Evolutionary conservation across 345 rosid genomes (phyloP), one percentile per base, ranked within the genome.

Genomic region (Citrus trifoliata): DNA sequence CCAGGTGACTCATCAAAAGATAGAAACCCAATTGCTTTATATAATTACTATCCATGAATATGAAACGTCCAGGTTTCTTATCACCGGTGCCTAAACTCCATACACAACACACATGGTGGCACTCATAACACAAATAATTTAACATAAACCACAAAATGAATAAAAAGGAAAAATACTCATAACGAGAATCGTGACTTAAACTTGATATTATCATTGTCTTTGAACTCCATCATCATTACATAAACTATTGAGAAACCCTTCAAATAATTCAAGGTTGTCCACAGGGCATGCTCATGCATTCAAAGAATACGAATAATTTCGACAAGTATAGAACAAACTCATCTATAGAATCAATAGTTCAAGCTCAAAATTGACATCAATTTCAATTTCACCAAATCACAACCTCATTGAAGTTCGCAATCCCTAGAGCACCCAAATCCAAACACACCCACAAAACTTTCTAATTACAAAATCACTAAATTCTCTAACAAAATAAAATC

Each of bases 71-170:
- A n/a, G n/a, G n/a, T n/a, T n/a, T n/a, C 61, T 74, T 67, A 75
- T 67, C 70, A 70, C 74, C 40, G 46, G 38, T 56, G 40, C 82
- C 89, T 86, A 73, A 65, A 32, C 75, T 75, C 71, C 80, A 64
- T 9, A 35, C 58, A 51, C 19, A 51, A 51, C 19, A 32, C 12
- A 61, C 24, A 40, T 5, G 22, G 28, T 40, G 6, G 16, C 38
- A 2, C 5, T 40, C 19, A 62, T 13, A 73, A 42, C 28, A 4
- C 3, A 35, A 38, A 56, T 72, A 55, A 72, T 67, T 67, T 40
- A 55, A 66, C 8, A 21, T 3, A 65, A 38, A 74, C 55, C 62
- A 38, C 65, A 55, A 48, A 48, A n/a, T 25, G 38, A 64, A 16
- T 14, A 25, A 40, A 67, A 13, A 61, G 27, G 7, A 4, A 76